Evolutionary conservation across 345 rosid species (phyloP), one percentile per base, ranked within the genome.

Genomic region (Citrus reticulata): DNA sequence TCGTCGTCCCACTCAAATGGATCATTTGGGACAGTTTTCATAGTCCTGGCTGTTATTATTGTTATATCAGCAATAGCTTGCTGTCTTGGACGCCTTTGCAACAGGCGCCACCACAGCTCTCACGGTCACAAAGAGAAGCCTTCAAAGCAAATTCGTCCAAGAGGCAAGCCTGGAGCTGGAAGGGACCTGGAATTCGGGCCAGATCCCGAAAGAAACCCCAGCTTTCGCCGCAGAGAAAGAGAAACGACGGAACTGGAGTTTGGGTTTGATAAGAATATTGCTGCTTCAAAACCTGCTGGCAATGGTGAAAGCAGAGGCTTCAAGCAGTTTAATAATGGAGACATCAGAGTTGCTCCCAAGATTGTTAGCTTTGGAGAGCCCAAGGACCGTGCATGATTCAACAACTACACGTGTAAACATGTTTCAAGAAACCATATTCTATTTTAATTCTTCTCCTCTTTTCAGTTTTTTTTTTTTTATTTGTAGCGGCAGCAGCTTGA

Each of bases 1-100:
- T 30, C 89, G 6, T 62, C 81, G 71, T 81, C 90, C 60, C 89
- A 81, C 79, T 89, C 92, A 6, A 80, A 77, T 32, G 98, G 94
- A 32, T 90, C 94, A 35, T 93, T 91, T 29, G 94, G 91, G 66
- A 88, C 87, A 9, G 96, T 90, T 58, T 93, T 87, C 75, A 85
- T 91, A 32, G 89, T 89, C 24, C 84, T 91, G 42, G 91, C 90
- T 20, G 89, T 88, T n/a, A 88, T 91, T 35, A 59, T 88, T 11
- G 86, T 89, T 24, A 55, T 91, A 40, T 91, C 93, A 55, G 87
- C 81, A 20, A 75, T 85, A 35, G 91, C 95, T 77, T 88, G 93
- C 80, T 88, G 83, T 57, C 89, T 91, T 17, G 91, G 93, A 34
- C 83, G 91, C 65, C 63, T 91, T 57, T 89, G 93, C 70, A 88